Conservation (phyloP, 345 rosid genomes). For the Rubroshorea leprosula region DNA sequence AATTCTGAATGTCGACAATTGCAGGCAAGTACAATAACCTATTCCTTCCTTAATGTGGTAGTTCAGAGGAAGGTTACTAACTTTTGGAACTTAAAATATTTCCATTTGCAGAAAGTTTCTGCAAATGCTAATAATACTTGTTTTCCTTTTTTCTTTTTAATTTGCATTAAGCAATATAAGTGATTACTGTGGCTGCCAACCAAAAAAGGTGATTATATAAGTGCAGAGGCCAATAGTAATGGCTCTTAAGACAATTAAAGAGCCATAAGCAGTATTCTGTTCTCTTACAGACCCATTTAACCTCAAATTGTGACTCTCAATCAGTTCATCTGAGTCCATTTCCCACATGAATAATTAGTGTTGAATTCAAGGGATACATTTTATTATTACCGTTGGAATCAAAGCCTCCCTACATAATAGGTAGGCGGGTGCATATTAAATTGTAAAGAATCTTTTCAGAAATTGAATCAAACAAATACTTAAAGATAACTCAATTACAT, state of each 20-base stretch:
- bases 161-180: no score
- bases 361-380: background rate
- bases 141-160: background rate
- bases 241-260: no score
- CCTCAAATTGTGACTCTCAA: no score
- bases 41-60: conserved; percentile 7
- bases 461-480: conserved; percentile 17
- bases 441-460: no score
- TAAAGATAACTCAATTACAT: conserved; percentile 22
- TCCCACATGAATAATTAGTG: no score
- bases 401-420: conserved; percentile 2
- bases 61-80: background rate
- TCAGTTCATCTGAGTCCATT: no score
- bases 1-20: background rate
- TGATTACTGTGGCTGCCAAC: no score
- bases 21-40: conserved; percentile 12
- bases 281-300: no score
- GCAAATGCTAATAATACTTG: background rate
- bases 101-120: background rate
- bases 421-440: conserved; percentile 24
- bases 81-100: background rate
- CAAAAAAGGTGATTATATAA: no score
- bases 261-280: no score
- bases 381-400: conserved; percentile 20
- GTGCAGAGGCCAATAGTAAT: no score